Evolutionary conservation across 805 yeast species (phyloP), one percentile per base, ranked within the genome.

Genomic region (Lachancea cidri): DNA sequence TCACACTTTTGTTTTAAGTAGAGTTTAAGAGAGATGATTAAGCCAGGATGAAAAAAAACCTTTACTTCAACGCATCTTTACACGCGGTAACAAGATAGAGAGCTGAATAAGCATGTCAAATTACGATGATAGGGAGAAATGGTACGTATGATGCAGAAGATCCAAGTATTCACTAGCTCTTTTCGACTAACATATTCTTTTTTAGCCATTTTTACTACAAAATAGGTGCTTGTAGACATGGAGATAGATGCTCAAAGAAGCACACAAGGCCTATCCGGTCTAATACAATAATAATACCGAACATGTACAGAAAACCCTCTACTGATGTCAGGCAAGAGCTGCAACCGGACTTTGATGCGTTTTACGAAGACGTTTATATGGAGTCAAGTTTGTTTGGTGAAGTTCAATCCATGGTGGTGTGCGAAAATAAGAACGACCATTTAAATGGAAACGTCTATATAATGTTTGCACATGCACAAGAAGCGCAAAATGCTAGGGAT

Each of bases 181-280:
- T 13, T 17, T 31, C 4, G 11, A 5, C 18, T 39, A 44, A 43
- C 36, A n/a, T 43, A 43, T 48, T 27, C 13, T 29, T 29, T 32
- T 30, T 34, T 17, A 76, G 82, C 49, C 67, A 77, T 29, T 88
- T 88, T 57, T 87, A 80, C 57, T 70, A 73, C 47, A 86, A 83
- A 58, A 85, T 87, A 22, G 98, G 98, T 0, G 94, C 96, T 0
- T 89, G 98, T 55, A 72, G 96, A 45, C 96, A 89, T 60, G 96
- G 96, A 0, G 88, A 81, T 44, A 82, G 81, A 52, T 89, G 98
- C 54, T 79, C 87, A 6, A 70, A 91, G 53, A 73, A 72, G 42
- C 89, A 88, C 60, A 68, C 74, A 16, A 74, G 74, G 50, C 96
- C 96, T 1, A 60, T 68, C 5, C 61, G 68, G 31, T 83, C 95